Percentiles rank a stretch among this genome's conserved stretches.
Conservation (phyloP, 2,329 filamentous ascomycete species). For the Fusarium subglutinans region DNA sequence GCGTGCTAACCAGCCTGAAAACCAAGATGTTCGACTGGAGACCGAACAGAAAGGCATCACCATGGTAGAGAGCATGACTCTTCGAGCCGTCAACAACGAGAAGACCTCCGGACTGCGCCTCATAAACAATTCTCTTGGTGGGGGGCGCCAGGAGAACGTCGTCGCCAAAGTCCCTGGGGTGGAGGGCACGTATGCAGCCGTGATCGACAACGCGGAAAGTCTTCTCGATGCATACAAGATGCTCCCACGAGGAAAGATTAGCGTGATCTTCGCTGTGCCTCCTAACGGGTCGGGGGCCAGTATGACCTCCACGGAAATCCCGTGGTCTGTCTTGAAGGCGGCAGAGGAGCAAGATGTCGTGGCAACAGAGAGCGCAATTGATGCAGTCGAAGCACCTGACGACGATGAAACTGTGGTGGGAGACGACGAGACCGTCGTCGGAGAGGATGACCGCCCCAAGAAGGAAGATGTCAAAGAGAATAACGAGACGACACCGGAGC, state of each 20-base stretch:
- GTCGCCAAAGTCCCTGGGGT: background rate
- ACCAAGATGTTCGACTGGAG: background rate
- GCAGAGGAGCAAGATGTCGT: background rate
- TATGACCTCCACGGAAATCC: rapidly evolving
- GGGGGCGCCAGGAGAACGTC: slow-evolving; percentile 1
- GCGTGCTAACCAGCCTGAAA: background rate
- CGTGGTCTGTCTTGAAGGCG: background rate
- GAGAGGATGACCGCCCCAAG: background rate
- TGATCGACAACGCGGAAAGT: rapidly evolving
- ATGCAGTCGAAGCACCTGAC: rapidly evolving
- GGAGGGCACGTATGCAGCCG: rapidly evolving
- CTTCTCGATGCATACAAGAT: rapidly evolving
- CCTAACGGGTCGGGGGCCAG: background rate
- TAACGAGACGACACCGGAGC: background rate
- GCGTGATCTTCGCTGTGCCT: rapidly evolving
- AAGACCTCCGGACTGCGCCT: background rate
- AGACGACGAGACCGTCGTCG: background rate
- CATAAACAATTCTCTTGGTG: background rate
- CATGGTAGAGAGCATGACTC: background rate
- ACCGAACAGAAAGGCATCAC: background rate
- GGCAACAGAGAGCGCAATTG: background rate
- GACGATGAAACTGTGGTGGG: background rate
- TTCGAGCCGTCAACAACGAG: background rate
- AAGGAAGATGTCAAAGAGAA: background rate
- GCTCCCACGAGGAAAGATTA: rapidly evolving